Evolutionary conservation across 768 basidiomycete genomes (phyloP).

Genomic region (Tylopilus plumbeoviolaceoides): DNA sequence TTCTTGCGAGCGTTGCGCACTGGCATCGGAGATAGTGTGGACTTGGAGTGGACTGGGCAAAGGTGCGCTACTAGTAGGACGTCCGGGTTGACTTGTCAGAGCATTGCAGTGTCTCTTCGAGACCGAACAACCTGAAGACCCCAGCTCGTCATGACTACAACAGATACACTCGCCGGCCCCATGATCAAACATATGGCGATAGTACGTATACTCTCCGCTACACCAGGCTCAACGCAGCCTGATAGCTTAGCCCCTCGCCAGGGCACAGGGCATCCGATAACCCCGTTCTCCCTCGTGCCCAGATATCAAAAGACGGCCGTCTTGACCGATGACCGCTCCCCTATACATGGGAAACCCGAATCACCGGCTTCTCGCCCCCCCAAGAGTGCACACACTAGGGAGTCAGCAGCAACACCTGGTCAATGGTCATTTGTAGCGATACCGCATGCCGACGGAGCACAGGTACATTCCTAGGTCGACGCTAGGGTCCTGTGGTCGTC

Average conservation of each 20-base stretch:
- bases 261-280: not conserved
- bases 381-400: not conserved
- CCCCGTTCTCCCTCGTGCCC: not conserved
- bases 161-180: no score
- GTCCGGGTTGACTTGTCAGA: no score
- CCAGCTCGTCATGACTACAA: no score
- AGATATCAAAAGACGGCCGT: not conserved
- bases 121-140: no score
- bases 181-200: not conserved
- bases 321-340: not conserved
- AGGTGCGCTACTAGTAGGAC: no score
- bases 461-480: not conserved
- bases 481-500: not conserved
- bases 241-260: not conserved
- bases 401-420: not conserved
- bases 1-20: constrained; percentile 39
- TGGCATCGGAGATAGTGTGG: constrained; percentile 24
- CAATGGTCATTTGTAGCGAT: not conserved
- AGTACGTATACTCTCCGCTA: not conserved
- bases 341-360: not conserved
- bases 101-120: no score
- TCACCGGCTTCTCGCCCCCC: not conserved
- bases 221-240: not conserved
- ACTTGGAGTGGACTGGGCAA: not conserved
- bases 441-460: not conserved